phyloP scores from a whole-genome alignment of 768 basidiomycete genomes.

The Suillus occidentalis region DNA sequence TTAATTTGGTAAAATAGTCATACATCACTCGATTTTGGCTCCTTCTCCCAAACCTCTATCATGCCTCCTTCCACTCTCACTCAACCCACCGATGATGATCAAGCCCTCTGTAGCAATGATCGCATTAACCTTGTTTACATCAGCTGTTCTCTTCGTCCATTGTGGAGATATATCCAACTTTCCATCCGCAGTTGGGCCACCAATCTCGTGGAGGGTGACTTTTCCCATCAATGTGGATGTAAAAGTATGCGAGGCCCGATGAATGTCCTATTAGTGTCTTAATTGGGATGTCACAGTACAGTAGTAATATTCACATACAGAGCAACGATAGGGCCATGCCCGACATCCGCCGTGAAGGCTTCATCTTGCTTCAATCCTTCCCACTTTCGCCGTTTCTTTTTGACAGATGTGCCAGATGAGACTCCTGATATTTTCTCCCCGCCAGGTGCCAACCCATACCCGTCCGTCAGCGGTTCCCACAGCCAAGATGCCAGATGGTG shows the following conservation, averaged over 20 bases:
- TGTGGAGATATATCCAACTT: constrained; percentile 41
- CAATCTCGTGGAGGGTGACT: constrained; percentile 49
- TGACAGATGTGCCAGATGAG: constrained; percentile 19
- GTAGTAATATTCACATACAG: constrained; percentile 45
- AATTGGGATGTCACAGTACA: constrained; percentile 5
- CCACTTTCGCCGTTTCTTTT: constrained; percentile 70
- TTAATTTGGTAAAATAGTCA: not conserved
- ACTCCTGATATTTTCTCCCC: constrained; percentile 49
- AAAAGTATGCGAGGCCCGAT: constrained; percentile 44
- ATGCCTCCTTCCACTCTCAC: constrained; percentile 54
- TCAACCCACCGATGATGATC: constrained; percentile 64
- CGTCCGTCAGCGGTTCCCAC: constrained; percentile 78
- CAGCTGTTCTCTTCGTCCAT: constrained; percentile 46
- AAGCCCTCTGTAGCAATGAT: constrained; percentile 48
- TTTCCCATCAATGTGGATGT: constrained; percentile 64
- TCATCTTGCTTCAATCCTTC: constrained; percentile 57
- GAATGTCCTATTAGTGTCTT: constrained; percentile 45
- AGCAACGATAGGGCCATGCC: constrained; percentile 73
- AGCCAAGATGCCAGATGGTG: constrained; percentile 57
- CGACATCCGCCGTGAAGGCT: constrained; percentile 50
- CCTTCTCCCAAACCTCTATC: constrained; percentile 57
- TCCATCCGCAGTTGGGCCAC: constrained; percentile 37
- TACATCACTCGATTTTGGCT: not conserved
- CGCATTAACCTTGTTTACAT: constrained; percentile 65
- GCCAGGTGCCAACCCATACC: constrained; percentile 64